These are phyloP conservation scores for Phaeosphaeriaceae sp. DNA, from an alignment of 2,329 filamentous ascomycete genomes.

Conservation along the genomic window DNA sequence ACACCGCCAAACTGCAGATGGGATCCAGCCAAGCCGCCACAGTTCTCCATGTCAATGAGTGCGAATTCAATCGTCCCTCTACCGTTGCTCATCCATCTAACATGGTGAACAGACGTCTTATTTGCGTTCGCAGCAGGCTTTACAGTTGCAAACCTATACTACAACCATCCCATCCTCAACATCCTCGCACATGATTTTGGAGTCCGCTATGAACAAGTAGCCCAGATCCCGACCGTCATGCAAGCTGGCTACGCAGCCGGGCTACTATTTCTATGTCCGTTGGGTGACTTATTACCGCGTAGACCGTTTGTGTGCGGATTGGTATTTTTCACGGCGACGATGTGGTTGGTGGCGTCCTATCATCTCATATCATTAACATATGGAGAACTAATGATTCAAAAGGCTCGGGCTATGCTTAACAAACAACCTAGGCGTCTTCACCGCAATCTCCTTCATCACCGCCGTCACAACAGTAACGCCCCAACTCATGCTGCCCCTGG, in stretches of 20 bases:
- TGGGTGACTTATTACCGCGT: slow-evolving; percentile 73
- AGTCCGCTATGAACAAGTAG: slow-evolving; percentile 72
- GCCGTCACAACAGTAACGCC: slow-evolving; percentile 83
- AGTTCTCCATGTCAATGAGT: slow-evolving; percentile 70
- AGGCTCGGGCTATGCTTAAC: slow-evolving; percentile 74
- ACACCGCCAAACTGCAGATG: slow-evolving; percentile 73
- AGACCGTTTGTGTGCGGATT: slow-evolving; percentile 73
- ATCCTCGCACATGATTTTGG: slow-evolving; percentile 74
- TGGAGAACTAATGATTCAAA: too few relatives aligned
- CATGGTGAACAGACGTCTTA: slow-evolving; percentile 59
- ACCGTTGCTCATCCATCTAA: not conserved
- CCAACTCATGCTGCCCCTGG: slow-evolving; percentile 76
- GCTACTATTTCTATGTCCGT: slow-evolving; percentile 75
- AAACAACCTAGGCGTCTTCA: slow-evolving; percentile 67
- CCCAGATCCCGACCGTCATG: slow-evolving; percentile 74
- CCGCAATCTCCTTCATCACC: slow-evolving; percentile 73
- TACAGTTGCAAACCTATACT: slow-evolving; percentile 82
- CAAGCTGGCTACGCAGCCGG: slow-evolving; percentile 82
- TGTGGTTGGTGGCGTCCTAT: slow-evolving; percentile 66
- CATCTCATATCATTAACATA: not conserved
- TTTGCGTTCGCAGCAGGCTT: slow-evolving; percentile 74
- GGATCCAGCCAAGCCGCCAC: slow-evolving; percentile 69
- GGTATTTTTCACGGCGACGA: slow-evolving; percentile 70
- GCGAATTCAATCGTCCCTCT: not conserved
- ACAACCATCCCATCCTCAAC: slow-evolving; percentile 81